Evolutionary conservation across 2,329 filamentous ascomycete genomes (phyloP).

Genomic region (Dactylonectria macrodidyma): DNA sequence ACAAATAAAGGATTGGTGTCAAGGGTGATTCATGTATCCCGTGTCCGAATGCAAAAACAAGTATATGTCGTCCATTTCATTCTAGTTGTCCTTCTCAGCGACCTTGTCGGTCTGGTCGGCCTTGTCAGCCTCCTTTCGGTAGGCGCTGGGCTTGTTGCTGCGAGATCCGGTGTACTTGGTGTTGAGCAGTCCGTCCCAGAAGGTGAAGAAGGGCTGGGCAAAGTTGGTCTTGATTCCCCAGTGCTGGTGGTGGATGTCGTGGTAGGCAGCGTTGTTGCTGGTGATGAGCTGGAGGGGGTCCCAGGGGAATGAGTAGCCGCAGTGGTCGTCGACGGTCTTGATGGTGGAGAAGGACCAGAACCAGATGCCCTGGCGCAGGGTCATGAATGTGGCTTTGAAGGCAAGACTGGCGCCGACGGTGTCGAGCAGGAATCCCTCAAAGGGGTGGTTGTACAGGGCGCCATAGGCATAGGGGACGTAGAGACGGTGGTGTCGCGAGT

Average conservation of each 20-base stretch:
- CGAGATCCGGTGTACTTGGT: constrained; percentile 85
- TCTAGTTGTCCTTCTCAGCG: constrained; percentile 33
- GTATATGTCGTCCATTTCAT: constrained; percentile 39
- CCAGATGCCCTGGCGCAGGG: constrained; percentile 86
- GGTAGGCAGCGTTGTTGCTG: constrained; percentile 95
- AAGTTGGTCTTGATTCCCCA: constrained; percentile 99
- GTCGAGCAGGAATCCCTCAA: constrained; percentile 95
- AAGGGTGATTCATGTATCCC: constrained; percentile 40
- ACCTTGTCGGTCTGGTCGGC: constrained; percentile 37
- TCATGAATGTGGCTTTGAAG: constrained; percentile 87
- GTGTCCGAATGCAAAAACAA: constrained; percentile 38
- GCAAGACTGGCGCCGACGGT: constrained; percentile 88
- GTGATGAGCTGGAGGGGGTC: constrained; percentile 94
- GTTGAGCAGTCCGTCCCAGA: constrained; percentile 88
- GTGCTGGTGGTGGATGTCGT: constrained; percentile 98
- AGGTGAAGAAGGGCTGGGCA: constrained; percentile 92
- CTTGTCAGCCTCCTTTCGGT: constrained; percentile 47
- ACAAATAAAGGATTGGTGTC: constrained; percentile 31
- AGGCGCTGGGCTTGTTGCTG: constrained; percentile 54
- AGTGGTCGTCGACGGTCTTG: constrained; percentile 98
- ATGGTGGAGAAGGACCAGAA: constrained; percentile 93
- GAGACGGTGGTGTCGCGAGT: constrained; percentile 94
- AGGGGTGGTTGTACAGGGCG: constrained; percentile 95
- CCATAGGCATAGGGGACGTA: constrained; percentile 99
- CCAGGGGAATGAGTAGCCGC: constrained; percentile 95